phyloP scores from a whole-genome alignment of 331 rosid genomes.

The Acacia concinna region DNA sequence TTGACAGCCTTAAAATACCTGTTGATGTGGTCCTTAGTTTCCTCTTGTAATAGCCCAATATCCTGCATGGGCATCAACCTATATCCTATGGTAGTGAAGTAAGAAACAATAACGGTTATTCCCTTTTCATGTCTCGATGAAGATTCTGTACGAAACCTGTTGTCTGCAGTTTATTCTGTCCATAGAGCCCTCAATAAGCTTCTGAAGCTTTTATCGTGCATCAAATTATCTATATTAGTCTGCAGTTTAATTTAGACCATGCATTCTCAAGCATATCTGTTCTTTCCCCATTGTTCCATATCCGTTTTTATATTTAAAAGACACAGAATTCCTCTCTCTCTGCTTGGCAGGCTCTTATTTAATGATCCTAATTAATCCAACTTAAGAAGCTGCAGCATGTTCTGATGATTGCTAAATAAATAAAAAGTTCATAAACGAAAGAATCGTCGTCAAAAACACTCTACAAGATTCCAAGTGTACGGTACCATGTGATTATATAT shows the following conservation, averaged over 20 bases:
- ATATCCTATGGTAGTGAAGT: background rate
- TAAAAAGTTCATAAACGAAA: conserved; percentile 29
- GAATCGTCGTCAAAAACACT: background rate
- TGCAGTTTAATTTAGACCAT: conserved; percentile 6
- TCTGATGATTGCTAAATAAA: conserved; percentile 6
- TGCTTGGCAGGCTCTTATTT: conserved; percentile 37
- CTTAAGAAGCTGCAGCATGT: conserved; percentile 23
- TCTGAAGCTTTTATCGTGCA: background rate
- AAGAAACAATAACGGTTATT: conserved; percentile 11
- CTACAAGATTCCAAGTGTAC: conserved; percentile 1
- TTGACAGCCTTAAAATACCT: conserved; percentile 10
- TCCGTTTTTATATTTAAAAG: background rate
- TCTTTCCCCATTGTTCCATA: background rate
- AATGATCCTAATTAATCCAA: conserved; percentile 2
- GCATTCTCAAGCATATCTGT: conserved; percentile 21
- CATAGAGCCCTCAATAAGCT: conserved; percentile 1
- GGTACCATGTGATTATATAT: conserved; percentile 10
- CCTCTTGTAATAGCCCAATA: conserved; percentile 20
- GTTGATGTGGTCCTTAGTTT: conserved; percentile 34
- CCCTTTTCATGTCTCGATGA: conserved; percentile 2
- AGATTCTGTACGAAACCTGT: background rate
- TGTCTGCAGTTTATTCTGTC: conserved; percentile 1
- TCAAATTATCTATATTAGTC: conserved; percentile 5
- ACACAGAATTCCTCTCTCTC: conserved; percentile 1
- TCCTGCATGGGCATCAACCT: conserved; percentile 23